phyloP scores from a whole-genome alignment of 768 basidiomycete species.

The Mycena galopus region DNA sequence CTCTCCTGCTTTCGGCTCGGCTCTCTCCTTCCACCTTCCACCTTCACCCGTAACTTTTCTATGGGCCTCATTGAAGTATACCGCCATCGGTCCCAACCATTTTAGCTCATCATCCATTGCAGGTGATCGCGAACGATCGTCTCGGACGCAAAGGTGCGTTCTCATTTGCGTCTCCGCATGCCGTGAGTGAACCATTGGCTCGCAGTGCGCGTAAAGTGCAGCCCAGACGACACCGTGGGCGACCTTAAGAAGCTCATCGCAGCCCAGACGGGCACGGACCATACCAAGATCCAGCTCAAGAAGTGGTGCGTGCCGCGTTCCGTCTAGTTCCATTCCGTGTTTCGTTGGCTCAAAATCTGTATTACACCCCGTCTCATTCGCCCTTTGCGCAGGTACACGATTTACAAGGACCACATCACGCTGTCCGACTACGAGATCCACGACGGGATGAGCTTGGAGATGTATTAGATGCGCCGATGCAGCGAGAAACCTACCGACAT shows the following conservation, averaged over 20 bases:
- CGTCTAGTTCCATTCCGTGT: neutral
- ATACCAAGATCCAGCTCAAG: constrained; percentile 91
- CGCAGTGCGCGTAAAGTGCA: constrained; percentile 94
- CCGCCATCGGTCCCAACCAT: neutral
- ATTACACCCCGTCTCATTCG: neutral
- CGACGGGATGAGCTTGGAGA: constrained; percentile 93
- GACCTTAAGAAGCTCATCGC: constrained; percentile 98
- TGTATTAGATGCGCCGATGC: constrained; percentile 69
- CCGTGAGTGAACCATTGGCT: neutral
- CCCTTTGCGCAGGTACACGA: constrained; percentile 83
- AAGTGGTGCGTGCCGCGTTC: constrained; percentile 79
- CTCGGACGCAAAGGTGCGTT: constrained; percentile 89
- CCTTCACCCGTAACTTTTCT: too few species aligned
- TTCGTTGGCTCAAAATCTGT: constrained; percentile 9
- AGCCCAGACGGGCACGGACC: constrained; percentile 93
- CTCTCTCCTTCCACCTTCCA: neutral
- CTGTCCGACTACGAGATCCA: constrained; percentile 93
- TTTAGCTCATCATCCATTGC: neutral
- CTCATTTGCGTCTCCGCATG: neutral
- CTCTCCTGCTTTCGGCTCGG: neutral
- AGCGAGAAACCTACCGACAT: neutral
- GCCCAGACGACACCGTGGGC: constrained; percentile 95
- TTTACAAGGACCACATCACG: constrained; percentile 97
- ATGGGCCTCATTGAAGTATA: constrained; percentile 71
- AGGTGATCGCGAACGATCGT: constrained; percentile 97